Percentiles rank a stretch among this genome's conserved stretches.
Conservation (phyloP, 495 filamentous ascomycete species). For the Aspergillus cristatus region DNA sequence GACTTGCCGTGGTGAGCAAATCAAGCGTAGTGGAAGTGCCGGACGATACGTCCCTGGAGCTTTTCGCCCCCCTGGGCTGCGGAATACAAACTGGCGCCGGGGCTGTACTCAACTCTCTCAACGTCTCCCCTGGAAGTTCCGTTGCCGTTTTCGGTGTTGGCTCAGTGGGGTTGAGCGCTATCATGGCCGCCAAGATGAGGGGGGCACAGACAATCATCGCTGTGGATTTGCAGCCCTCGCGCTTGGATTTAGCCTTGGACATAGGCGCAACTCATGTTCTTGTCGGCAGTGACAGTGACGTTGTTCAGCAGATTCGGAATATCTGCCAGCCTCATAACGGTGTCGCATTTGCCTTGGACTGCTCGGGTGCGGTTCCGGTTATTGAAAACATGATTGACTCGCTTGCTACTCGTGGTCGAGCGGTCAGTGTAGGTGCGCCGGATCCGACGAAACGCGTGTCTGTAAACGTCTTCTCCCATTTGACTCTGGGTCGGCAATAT, state of each 20-base stretch:
- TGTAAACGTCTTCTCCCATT: slow-evolving; percentile 9
- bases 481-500: slow-evolving; percentile 9
- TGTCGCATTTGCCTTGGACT: slow-evolving; percentile 9
- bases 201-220: slow-evolving; percentile 18
- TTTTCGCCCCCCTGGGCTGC: slow-evolving; percentile 28
- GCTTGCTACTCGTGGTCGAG: slow-evolving; percentile 8
- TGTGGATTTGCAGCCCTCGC: slow-evolving; percentile 21
- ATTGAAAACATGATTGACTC: slow-evolving; percentile 10
- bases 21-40: slow-evolving; percentile 16
- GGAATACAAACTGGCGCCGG: slow-evolving; percentile 33
- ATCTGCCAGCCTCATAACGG: slow-evolving; percentile 2
- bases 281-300: slow-evolving; percentile 3
- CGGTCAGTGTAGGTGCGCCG: slow-evolving; percentile 8
- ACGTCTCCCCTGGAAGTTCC: slow-evolving; percentile 7
- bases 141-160: slow-evolving; percentile 25
- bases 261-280: slow-evolving; percentile 28
- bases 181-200: slow-evolving; percentile 14
- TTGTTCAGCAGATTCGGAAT: neutral
- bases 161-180: slow-evolving; percentile 23
- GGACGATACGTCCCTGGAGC: slow-evolving; percentile 10
- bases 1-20: slow-evolving; percentile 15
- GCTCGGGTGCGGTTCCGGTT: slow-evolving; percentile 6
- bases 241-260: slow-evolving; percentile 22
- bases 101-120: slow-evolving; percentile 21
- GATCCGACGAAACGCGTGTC: slow-evolving; percentile 5